phyloP scores from a whole-genome alignment of 164 flowering plant genomes.

The Liquidambar formosana region DNA sequence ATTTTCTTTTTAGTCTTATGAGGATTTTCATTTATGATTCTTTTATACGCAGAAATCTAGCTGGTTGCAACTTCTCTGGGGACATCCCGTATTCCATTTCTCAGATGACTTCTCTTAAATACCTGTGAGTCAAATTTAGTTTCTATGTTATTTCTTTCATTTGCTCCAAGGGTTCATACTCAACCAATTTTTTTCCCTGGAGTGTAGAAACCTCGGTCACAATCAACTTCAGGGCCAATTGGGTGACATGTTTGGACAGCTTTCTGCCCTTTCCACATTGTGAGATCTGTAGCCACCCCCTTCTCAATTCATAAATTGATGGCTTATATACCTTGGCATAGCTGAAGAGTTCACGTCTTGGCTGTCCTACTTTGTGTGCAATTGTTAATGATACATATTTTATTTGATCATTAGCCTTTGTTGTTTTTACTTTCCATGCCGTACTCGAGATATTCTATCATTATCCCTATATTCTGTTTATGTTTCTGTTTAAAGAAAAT shows the following conservation, averaged over 20 bases:
- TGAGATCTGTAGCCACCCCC: conserved; percentile 33
- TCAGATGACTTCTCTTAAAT: conserved; percentile 52
- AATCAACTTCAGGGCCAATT: conserved; percentile 71
- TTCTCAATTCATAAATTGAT: neutral
- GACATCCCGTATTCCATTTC: conserved; percentile 67
- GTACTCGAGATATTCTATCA: too few relatives aligned
- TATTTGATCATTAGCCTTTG: too few relatives aligned
- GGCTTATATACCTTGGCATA: neutral
- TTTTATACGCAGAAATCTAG: conserved; percentile 71
- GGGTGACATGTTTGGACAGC: conserved; percentile 50
- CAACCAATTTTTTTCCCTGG: neutral
- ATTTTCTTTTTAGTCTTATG: neutral
- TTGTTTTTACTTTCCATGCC: too few relatives aligned
- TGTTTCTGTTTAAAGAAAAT: too few relatives aligned
- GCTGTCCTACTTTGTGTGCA: too few relatives aligned
- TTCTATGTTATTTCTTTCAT: conserved; percentile 1
- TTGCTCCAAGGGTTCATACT: conserved; percentile 4
- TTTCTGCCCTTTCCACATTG: conserved; percentile 69
- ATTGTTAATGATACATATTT: too few relatives aligned
- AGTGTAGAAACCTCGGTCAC: conserved; percentile 64
- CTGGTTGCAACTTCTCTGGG: conserved; percentile 60
- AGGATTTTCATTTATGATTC: conserved; percentile 4
- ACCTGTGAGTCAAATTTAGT: conserved; percentile 55
- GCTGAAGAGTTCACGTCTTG: too few relatives aligned
- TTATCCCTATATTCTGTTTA: too few relatives aligned